phyloP scores from a whole-genome alignment of 192 early-diverging fungal genomes.

The Umbelopsis sp. region DNA sequence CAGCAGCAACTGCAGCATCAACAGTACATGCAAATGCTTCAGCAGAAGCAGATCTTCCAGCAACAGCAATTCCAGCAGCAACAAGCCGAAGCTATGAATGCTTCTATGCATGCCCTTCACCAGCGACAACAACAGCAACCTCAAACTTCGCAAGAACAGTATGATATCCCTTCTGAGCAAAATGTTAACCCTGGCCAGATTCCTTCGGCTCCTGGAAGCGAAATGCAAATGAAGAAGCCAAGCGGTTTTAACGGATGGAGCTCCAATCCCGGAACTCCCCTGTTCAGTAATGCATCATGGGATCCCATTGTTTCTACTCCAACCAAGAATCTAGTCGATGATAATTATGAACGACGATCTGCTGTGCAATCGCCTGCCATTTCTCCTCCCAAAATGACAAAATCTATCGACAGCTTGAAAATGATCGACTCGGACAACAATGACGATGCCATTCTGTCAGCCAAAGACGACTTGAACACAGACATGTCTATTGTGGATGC shows the following conservation, averaged over 20 bases:
- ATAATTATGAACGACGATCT: conserved; percentile 2
- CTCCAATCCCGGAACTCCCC: conserved; percentile 1
- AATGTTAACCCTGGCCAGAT: background rate
- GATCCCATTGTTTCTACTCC: conserved; percentile 3
- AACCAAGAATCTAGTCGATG: background rate
- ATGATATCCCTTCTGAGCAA: background rate
- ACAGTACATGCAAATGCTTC: conserved; percentile 33
- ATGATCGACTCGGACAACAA: background rate
- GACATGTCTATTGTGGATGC: background rate
- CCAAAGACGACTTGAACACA: background rate
- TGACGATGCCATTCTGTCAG: background rate
- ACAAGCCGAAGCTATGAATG: conserved; percentile 20
- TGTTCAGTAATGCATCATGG: conserved; percentile 5
- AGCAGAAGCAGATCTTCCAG: conserved; percentile 32
- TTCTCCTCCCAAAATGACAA: background rate
- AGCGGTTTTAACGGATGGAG: conserved; percentile 12
- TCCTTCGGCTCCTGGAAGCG: background rate
- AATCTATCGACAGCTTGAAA: background rate
- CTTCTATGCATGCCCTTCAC: conserved; percentile 13
- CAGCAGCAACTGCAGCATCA: conserved; percentile 29
- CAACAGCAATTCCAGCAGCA: conserved; percentile 29
- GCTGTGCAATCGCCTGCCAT: conserved; percentile 15
- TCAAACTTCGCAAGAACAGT: background rate
- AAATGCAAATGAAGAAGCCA: background rate
- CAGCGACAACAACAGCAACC: conserved; percentile 21